Base-by-base conservation (phyloP, 2,329 filamentous ascomycete genomes). In the Aspergillus aculeatus region DNA sequence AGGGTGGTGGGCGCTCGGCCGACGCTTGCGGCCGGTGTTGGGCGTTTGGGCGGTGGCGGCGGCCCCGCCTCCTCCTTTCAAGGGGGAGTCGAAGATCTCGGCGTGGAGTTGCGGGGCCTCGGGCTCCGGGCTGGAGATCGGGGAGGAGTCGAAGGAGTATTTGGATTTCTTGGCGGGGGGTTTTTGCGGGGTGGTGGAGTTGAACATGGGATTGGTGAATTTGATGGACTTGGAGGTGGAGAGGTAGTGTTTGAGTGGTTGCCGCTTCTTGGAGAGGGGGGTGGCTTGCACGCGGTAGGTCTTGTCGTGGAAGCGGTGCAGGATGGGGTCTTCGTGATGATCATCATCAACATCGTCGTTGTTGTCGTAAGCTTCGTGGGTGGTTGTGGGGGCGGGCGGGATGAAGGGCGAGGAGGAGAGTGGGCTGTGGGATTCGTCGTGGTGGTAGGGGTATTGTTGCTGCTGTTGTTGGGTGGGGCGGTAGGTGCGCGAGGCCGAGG, bases 231-330 rank as follows among this genome's bases (percentile, higher is more conserved):
- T 44, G 1, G 38, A 44, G 38, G 38, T 44, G 14, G 38, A 44
- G 38, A 44, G 38, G 38, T 44, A 44, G 38, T 44, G 38, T 19
- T 44, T 44, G 14, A 44, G 38, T 7, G 14, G 14, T 19, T 44
- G 38, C 6, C 38, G 38, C 14, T 80, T 78, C 47, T 78, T 79
- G 10, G 87, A 89, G 66, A 95, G 88, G 0, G 95, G 95, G 10
- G 95, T 99, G 5, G 94, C 92, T 75, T 96, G 91, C 24, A 99
- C 83, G 32, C 94, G 91, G 79, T 96, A 99, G 59, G 90, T 97
- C 77, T 96, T 97, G 80, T 98, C 93, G 5, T 96, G 85, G n/a
- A 98, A 83, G 60, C 90, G 90, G 74, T 98, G 94, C 47, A 99
- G 83, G 9, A 98, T 82, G 2, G 91, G 90, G 71, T 97, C 92